Percentiles rank a stretch among this genome's conserved stretches.
Conservation (phyloP, 768 basidiomycete genomes). For the Termitomyces heimii region DNA sequence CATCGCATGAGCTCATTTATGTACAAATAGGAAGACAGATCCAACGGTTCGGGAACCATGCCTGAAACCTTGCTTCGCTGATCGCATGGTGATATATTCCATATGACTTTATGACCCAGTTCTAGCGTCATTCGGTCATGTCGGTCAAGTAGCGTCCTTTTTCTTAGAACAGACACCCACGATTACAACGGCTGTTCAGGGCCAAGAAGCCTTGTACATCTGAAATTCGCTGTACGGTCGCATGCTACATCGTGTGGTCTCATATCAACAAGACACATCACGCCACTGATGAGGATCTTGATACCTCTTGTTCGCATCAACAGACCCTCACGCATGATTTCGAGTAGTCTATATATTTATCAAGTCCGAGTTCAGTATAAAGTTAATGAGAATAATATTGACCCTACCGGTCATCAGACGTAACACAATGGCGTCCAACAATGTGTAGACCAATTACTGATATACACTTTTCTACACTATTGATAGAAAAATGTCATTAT, state of each 20-base stretch:
- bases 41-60: neutral
- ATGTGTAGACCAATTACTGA: no score
- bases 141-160: neutral
- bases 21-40: neutral
- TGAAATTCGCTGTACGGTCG: neutral
- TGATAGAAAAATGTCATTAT: no score
- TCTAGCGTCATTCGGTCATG: neutral
- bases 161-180: neutral
- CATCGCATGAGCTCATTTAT: neutral
- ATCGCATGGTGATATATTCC: neutral
- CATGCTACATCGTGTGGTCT: neutral
- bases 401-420: no score
- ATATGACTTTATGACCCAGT: neutral
- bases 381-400: no score
- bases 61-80: neutral
- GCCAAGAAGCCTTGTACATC: neutral
- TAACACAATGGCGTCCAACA: no score
- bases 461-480: no score
- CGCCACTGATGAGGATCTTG: neutral
- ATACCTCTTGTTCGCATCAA: neutral
- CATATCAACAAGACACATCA: neutral
- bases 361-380: no score
- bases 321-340: no score
- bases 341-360: no score
- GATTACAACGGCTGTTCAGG: neutral